phyloP scores from a whole-genome alignment of 768 basidiomycete species.

The Grammothele lineata region DNA sequence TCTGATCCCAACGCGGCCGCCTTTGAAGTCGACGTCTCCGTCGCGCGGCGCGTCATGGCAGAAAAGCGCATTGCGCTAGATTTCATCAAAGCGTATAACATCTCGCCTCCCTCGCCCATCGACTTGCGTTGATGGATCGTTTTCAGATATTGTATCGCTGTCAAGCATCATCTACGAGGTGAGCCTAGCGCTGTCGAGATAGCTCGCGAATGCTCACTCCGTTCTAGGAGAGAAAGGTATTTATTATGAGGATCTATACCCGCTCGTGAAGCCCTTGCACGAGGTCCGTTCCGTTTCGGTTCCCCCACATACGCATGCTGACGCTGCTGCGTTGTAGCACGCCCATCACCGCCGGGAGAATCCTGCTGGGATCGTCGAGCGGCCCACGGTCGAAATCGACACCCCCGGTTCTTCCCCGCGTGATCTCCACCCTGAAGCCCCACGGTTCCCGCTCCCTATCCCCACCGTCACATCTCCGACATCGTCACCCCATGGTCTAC shows the following conservation, averaged over 20 bases:
- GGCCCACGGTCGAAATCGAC: neutral
- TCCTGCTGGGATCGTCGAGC: too few relatives aligned
- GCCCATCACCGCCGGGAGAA: conserved; percentile 9
- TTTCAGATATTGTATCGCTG: conserved; percentile 46
- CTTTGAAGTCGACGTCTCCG: conserved; percentile 33
- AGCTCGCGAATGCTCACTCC: neutral
- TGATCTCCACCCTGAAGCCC: conserved; percentile 3
- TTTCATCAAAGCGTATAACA: conserved; percentile 50
- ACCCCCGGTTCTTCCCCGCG: neutral
- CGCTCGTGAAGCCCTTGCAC: conserved; percentile 52
- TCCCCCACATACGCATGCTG: neutral
- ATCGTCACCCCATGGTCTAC: neutral
- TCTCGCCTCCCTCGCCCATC: neutral
- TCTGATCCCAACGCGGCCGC: conserved; percentile 24
- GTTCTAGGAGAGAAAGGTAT: conserved; percentile 50
- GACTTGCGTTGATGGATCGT: neutral
- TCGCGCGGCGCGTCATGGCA: conserved; percentile 42
- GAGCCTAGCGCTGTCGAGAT: neutral
- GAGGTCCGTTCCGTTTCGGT: conserved; percentile 30
- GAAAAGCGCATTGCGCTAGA: conserved; percentile 61
- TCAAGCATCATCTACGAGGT: conserved; percentile 64
- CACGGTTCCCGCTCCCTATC: neutral
- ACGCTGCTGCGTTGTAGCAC: conserved; percentile 1
- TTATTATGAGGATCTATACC: conserved; percentile 60
- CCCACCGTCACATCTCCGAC: neutral